Evolutionary conservation across 2,329 filamentous ascomycete species (phyloP).

Genomic region (Penicillium sp.): DNA sequence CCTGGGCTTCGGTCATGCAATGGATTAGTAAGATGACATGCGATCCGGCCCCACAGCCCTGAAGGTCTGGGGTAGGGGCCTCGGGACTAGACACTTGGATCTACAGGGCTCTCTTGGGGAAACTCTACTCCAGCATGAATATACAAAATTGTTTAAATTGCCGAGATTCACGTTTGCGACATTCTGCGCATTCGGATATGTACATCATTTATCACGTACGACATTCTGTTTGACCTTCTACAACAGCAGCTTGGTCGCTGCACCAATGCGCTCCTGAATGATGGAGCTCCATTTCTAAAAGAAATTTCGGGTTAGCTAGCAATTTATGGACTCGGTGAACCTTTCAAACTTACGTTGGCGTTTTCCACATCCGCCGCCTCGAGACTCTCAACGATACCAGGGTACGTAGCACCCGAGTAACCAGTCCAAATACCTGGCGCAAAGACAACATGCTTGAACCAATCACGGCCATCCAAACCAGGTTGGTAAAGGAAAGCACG

Average conservation of each 20-base stretch:
- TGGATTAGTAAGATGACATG: constrained; percentile 6
- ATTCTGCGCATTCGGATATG: not conserved
- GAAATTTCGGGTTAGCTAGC: constrained; percentile 8
- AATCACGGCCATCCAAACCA: constrained; percentile 75
- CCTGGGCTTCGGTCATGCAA: constrained; percentile 2
- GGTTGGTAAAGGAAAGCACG: constrained; percentile 73
- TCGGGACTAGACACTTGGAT: too few relatives aligned
- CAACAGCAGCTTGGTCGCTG: constrained; percentile 33
- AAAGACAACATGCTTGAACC: constrained; percentile 96
- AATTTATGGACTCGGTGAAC: not conserved
- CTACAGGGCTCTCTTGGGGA: too few relatives aligned
- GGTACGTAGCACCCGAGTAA: constrained; percentile 73
- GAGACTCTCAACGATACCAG: constrained; percentile 64
- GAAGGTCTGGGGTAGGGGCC: not conserved
- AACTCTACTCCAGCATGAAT: not conserved
- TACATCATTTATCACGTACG: not conserved
- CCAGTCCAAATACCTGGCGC: constrained; percentile 90
- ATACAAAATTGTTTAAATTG: not conserved
- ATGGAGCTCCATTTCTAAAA: constrained; percentile 44
- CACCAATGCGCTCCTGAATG: constrained; percentile 38
- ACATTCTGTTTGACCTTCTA: constrained; percentile 9
- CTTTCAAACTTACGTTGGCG: constrained; percentile 50
- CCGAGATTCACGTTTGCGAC: not conserved
- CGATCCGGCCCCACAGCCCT: not conserved
- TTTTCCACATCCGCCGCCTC: constrained; percentile 52